Base-by-base conservation (phyloP, 2,329 filamentous ascomycete species). In the Gliomastix tumulicola region DNA sequence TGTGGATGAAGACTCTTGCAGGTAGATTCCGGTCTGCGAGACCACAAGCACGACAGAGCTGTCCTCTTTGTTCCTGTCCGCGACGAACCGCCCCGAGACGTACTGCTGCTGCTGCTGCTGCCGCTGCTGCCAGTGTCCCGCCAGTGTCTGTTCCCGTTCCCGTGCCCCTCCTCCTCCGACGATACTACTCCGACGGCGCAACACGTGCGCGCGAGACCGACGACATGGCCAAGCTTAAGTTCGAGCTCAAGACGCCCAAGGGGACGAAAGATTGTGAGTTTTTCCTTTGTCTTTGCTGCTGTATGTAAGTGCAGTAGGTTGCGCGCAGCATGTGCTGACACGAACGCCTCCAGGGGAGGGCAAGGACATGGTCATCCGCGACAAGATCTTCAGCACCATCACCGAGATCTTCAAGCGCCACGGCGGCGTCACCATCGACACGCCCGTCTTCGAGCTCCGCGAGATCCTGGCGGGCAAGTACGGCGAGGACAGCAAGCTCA, bases 391-490 rank as follows among this genome's bases (percentile, higher is more conserved):
- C 60, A 71, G 64, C 53, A 80, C 76, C 51, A 87, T 90, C 57
- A 79, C 77, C 46, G 69, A 80, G 41, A 80, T 90, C 56, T 90
- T 92, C 69, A 88, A 88, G 65, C 82, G 82, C 51, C 84, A 90
- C 66, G 86, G 84, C 56, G 86, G 75, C 44, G 80, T 84, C 41
- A 81, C 83, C 43, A 79, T 92, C 46, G 85, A 89, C 61, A 92
- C 85, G 40, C 78, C 74, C 45, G 86, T 92, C 41, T 94, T 94
- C 56, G 88, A 94, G 61, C 70, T 92, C 43, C 83, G 82, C 56
- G 87, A 94, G 50, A 90, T 94, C 45, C 74, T 94, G 27, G 74
- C 87, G 16, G 88, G 87, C 42, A 94, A 94, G 68, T 94, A 94
- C 67, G 88, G 88, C 57, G 88, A 94, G 66, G 88, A 94, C 61